Percentiles rank a stretch among this genome's conserved stretches.
Evolutionary conservation across 257 asterid species (phyloP).

Genomic region (Capsicum chinense): DNA sequence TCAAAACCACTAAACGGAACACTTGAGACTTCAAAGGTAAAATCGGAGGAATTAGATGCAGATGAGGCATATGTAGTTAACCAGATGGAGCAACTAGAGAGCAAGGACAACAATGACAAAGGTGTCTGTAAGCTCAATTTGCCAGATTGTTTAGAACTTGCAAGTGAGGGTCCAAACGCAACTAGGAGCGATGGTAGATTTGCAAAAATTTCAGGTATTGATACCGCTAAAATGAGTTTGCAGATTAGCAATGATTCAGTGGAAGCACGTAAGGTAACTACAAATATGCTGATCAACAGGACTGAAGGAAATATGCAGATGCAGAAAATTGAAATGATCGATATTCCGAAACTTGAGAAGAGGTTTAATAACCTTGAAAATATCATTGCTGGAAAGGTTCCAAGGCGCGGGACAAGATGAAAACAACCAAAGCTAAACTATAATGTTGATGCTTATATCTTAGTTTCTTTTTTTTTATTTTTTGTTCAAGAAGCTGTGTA

Average conservation of each 20-base stretch:
- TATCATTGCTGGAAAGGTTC: background rate
- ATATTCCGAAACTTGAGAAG: constrained; percentile 21
- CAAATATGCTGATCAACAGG: background rate
- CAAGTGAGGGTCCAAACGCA: background rate
- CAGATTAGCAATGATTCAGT: background rate
- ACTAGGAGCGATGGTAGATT: background rate
- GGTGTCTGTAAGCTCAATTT: background rate
- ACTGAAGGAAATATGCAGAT: background rate
- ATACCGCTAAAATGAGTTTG: background rate
- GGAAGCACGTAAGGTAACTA: background rate
- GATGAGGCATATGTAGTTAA: background rate
- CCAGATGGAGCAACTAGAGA: background rate
- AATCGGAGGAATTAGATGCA: background rate
- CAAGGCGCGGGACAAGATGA: background rate
- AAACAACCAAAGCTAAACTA: background rate
- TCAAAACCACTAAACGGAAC: background rate
- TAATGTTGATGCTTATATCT: background rate
- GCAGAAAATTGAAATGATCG: background rate
- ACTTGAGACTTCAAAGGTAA: background rate
- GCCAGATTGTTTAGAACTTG: background rate
- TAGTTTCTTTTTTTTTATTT: background rate
- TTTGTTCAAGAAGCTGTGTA: background rate
- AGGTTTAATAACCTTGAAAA: constrained; percentile 25
- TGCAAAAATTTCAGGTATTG: background rate
- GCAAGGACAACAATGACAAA: constrained; percentile 1